Percentiles rank a stretch among this genome's conserved stretches.
Conservation (phyloP, 208 protist genomes). For the Leishmania gerbilli region DNA sequence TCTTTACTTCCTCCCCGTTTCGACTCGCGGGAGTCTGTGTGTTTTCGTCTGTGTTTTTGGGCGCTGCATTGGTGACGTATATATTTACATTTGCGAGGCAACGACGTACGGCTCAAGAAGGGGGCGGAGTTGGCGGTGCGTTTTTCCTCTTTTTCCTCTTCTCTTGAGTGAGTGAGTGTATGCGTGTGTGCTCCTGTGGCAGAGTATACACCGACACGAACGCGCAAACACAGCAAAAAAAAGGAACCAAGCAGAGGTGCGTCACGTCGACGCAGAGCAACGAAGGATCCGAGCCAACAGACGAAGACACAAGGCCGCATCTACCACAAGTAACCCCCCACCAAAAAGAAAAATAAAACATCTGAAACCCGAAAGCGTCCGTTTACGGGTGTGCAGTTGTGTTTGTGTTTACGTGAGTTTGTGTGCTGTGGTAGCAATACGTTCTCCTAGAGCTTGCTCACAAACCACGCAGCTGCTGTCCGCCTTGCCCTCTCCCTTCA, state of each 20-base stretch:
- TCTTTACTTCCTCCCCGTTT: background rate
- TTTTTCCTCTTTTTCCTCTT: constrained; percentile 3
- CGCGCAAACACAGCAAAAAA: background rate
- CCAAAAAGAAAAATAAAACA: background rate
- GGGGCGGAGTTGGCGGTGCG: background rate
- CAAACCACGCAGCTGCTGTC: background rate
- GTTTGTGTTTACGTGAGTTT: background rate
- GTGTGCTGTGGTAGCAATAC: background rate
- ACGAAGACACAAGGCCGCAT: background rate
- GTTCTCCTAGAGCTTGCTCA: background rate
- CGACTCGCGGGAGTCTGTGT: background rate
- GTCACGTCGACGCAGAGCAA: background rate
- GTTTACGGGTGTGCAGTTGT: background rate
- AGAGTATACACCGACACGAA: background rate
- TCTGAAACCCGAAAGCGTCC: background rate
- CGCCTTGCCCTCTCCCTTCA: background rate
- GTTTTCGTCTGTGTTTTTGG: background rate
- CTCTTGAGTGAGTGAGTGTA: background rate
- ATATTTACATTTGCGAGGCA: background rate
- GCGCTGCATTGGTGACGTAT: background rate
- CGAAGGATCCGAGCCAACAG: background rate
- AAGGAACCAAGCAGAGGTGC: background rate
- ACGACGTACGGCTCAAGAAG: background rate
- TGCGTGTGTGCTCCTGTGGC: background rate
- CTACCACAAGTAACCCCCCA: no score